Conservation (phyloP, 352 stramenopile species). For the Pilasporangium apinafurcum region DNA sequence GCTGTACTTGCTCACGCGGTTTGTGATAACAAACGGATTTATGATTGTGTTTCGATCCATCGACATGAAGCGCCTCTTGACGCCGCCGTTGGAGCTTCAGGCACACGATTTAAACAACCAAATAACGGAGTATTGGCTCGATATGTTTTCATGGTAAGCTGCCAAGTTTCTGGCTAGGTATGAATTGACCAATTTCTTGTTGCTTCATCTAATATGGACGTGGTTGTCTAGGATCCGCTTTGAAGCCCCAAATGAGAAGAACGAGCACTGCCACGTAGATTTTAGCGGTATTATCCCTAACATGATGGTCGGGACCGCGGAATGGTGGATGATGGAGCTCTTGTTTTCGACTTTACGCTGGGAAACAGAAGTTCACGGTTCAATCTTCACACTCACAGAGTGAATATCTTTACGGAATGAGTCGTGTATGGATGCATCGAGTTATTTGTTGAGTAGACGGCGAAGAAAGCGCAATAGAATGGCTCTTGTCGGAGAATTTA, state of each 20-base stretch:
- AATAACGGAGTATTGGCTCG: background rate
- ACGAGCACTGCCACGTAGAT: slow-evolving; percentile 25
- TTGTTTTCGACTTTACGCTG: slow-evolving; percentile 43
- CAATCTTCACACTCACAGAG: slow-evolving; percentile 19
- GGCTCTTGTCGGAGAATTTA: too few relatives aligned
- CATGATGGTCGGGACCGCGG: slow-evolving; percentile 23
- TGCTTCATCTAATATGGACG: background rate
- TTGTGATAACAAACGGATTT: slow-evolving; percentile 23
- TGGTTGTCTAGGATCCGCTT: slow-evolving; percentile 26
- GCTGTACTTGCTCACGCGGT: slow-evolving; percentile 33
- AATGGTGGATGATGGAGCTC: slow-evolving; percentile 62
- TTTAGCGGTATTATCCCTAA: slow-evolving; percentile 44
- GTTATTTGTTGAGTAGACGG: too few relatives aligned
- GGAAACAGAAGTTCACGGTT: slow-evolving; percentile 39
- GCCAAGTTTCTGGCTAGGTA: background rate
- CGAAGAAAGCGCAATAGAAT: too few relatives aligned
- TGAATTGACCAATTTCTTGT: background rate
- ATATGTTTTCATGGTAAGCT: slow-evolving; percentile 2
- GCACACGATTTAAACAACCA: background rate
- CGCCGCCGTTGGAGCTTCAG: background rate
- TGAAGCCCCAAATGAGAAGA: slow-evolving; percentile 15
- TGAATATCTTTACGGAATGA: too few relatives aligned
- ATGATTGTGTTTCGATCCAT: slow-evolving; percentile 42
- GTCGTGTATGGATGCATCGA: too few relatives aligned
- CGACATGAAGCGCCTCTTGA: slow-evolving; percentile 8